Percentiles rank a stretch among this genome's conserved stretches.
Evolutionary conservation across 306 rosid species (phyloP).

Genomic region (Styphnolobium japonicum): DNA sequence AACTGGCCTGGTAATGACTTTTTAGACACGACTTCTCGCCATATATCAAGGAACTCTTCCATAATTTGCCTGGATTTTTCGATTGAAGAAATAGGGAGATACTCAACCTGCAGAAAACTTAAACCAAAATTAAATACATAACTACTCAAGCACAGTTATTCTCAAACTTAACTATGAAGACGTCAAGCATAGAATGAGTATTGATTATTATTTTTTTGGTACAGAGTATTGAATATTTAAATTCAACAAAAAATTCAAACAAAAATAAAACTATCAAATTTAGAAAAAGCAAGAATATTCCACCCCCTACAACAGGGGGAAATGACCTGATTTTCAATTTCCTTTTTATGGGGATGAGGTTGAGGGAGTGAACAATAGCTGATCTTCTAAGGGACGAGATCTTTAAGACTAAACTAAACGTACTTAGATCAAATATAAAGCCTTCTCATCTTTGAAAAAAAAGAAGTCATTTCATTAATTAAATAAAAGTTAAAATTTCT

Average conservation of each 20-base stretch:
- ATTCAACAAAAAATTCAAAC: not conserved
- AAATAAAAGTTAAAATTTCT: not conserved
- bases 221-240: not conserved
- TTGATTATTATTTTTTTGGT: not conserved
- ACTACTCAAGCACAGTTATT: not conserved
- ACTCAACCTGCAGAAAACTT: constrained; percentile 62
- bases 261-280: not conserved
- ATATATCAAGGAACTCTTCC: constrained; percentile 72
- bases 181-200: not conserved
- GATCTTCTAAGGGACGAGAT: not conserved
- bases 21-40: constrained; percentile 74
- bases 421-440: not conserved
- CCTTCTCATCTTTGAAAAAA: not conserved
- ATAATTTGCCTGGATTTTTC: constrained; percentile 69
- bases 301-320: not conserved
- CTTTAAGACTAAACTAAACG: constrained; percentile 1
- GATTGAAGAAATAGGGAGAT: constrained; percentile 79
- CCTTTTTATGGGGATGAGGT: not conserved
- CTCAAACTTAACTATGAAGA: not conserved
- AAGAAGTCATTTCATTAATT: not conserved
- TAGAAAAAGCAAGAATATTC: not conserved
- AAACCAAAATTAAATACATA: not conserved
- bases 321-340: not conserved
- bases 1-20: constrained; percentile 90
- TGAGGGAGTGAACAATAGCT: not conserved